These are phyloP conservation scores for Tricholoma flavovirens DNA, from an alignment of 768 basidiomycete genomes.

Conservation along the genomic window DNA sequence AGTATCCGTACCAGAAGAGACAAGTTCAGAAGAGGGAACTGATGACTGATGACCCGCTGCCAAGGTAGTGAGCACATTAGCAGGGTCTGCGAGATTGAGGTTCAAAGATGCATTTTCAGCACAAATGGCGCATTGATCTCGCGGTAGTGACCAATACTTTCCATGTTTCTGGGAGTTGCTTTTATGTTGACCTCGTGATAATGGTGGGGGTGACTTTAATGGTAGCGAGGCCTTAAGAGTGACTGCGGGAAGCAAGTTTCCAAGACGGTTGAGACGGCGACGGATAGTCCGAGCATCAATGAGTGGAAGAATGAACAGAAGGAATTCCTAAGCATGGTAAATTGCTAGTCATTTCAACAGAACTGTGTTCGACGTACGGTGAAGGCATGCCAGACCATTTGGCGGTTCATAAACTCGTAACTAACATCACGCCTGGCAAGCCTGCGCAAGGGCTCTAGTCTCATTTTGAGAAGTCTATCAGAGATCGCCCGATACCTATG, in stretches of 20 bases:
- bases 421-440: conserved; percentile 80
- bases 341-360: not conserved
- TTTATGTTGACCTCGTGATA: not conserved
- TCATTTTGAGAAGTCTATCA: conserved; percentile 72
- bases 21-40: conserved; percentile 13
- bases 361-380: conserved; percentile 53
- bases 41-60: conserved; percentile 9
- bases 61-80: conserved; percentile 41
- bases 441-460: conserved; percentile 64
- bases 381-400: conserved; percentile 99
- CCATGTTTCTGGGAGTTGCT: conserved; percentile 34
- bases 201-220: conserved; percentile 8
- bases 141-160: conserved; percentile 63
- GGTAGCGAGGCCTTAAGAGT: conserved; percentile 27
- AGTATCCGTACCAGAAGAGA: conserved; percentile 23
- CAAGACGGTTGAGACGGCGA: conserved; percentile 42
- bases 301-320: conserved; percentile 86
- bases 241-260: conserved; percentile 23
- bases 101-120: conserved; percentile 65
- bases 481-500: conserved; percentile 78
- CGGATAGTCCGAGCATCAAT: conserved; percentile 64
- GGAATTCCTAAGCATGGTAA: conserved; percentile 70
- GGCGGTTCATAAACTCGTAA: conserved; percentile 99
- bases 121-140: conserved; percentile 87
- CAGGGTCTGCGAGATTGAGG: conserved; percentile 48